A percentile compares a stretch with the other conserved stretches of the same genome.
Conservation (phyloP, 1,139 yeast species). For the Yarrowia galli region DNA sequence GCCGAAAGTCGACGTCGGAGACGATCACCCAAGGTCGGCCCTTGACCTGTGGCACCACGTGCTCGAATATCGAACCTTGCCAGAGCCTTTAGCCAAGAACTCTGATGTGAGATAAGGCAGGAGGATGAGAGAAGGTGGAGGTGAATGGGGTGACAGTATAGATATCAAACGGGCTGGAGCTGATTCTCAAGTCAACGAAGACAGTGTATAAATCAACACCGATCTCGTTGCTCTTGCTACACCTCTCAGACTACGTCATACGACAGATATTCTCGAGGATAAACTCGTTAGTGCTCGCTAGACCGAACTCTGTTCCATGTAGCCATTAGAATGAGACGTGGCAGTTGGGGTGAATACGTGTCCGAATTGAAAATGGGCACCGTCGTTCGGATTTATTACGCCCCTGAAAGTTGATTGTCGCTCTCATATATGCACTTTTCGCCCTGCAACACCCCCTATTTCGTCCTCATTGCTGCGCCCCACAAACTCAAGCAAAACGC, state of each 20-base stretch:
- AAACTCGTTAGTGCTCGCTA: slow-evolving; percentile 14
- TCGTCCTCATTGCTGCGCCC: slow-evolving; percentile 8
- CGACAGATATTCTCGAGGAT: slow-evolving; percentile 15
- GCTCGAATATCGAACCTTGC: slow-evolving; percentile 18
- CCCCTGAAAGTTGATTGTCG: neutral
- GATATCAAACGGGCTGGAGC: neutral
- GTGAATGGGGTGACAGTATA: neutral
- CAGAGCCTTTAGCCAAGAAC: neutral
- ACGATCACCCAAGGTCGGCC: slow-evolving; percentile 19
- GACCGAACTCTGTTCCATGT: neutral
- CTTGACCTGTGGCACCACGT: slow-evolving; percentile 25
- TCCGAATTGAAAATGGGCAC: neutral
- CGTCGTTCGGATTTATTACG: neutral
- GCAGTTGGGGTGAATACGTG: neutral
- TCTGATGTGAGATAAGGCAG: slow-evolving; percentile 36
- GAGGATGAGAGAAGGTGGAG: slow-evolving; percentile 1
- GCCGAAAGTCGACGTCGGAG: neutral
- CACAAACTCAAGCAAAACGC: neutral
- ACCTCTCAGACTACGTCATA: neutral
- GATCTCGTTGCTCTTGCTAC: neutral
- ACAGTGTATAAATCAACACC: neutral
- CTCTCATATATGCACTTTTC: neutral
- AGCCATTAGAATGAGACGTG: neutral
- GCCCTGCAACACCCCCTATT: neutral
- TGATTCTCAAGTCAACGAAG: no score